These are phyloP conservation scores for Aspergillus sp. DNA, from an alignment of 2,329 filamentous ascomycete species.

Conservation along the genomic window DNA sequence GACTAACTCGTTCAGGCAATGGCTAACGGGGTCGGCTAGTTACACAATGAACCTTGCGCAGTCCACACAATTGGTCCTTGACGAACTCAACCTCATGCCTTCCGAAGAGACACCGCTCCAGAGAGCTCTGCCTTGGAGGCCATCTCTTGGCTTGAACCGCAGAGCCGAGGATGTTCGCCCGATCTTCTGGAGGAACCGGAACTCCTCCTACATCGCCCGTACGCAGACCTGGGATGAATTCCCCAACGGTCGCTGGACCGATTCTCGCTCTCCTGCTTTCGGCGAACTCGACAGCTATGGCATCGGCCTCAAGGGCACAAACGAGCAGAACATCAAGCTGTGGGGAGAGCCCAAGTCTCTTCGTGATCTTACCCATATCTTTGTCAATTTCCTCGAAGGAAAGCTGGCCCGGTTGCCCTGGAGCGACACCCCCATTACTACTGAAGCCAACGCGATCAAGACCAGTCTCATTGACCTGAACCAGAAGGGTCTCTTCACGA, in stretches of 20 bases:
- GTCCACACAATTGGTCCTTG: constrained; percentile 88
- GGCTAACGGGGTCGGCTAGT: constrained; percentile 34
- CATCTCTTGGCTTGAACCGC: constrained; percentile 84
- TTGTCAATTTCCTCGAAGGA: constrained; percentile 80
- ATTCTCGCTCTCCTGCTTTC: constrained; percentile 92
- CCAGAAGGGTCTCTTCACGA: constrained; percentile 81
- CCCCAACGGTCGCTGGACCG: constrained; percentile 97
- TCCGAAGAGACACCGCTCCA: constrained; percentile 75
- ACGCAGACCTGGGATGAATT: constrained; percentile 99
- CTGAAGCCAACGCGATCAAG: constrained; percentile 78
- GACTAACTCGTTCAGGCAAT: neutral
- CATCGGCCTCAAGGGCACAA: constrained; percentile 89
- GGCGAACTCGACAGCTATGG: constrained; percentile 94
- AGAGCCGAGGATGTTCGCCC: constrained; percentile 94
- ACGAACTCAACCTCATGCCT: constrained; percentile 82
- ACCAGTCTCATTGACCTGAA: constrained; percentile 79
- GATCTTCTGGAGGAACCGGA: constrained; percentile 97
- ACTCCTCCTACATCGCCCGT: constrained; percentile 90
- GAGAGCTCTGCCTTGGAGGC: constrained; percentile 93
- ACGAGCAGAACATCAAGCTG: constrained; percentile 91
- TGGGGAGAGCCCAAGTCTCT: constrained; percentile 86
- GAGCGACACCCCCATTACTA: constrained; percentile 86
- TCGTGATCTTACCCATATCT: constrained; percentile 78
- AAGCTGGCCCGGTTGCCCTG: constrained; percentile 83
- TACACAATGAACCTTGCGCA: constrained; percentile 99